phyloP scores from a whole-genome alignment of 345 rosid species.

The Raphanus sativus region DNA sequence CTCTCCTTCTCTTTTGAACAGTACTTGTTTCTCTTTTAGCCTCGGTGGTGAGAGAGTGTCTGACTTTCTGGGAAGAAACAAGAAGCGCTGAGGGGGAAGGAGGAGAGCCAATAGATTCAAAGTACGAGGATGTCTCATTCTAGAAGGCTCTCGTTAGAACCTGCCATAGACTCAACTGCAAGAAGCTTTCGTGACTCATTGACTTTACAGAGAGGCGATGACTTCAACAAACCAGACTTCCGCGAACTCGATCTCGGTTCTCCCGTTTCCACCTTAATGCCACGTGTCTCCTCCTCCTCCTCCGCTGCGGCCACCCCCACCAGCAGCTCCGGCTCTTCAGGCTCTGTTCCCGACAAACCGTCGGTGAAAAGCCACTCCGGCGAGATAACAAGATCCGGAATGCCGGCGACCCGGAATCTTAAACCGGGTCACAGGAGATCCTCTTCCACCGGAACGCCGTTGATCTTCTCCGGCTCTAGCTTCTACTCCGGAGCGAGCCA shows the following conservation, averaged over 20 bases:
- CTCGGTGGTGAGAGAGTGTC: too few species aligned
- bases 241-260: slow-evolving; percentile 90
- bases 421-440: slow-evolving; percentile 78
- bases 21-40: slow-evolving; percentile 1
- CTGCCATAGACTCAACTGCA: slow-evolving; percentile 44
- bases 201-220: slow-evolving; percentile 14
- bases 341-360: slow-evolving; percentile 37
- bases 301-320: slow-evolving; percentile 37
- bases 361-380: slow-evolving; percentile 52
- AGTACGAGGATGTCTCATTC: slow-evolving; percentile 52
- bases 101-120: slow-evolving; percentile 14
- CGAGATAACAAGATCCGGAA: slow-evolving; percentile 55
- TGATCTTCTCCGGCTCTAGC: slow-evolving; percentile 68
- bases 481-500: slow-evolving; percentile 38
- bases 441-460: slow-evolving; percentile 65
- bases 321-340: slow-evolving; percentile 36
- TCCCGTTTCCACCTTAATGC: slow-evolving; percentile 76
- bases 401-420: slow-evolving; percentile 23
- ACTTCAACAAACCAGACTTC: slow-evolving; percentile 82
- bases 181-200: slow-evolving; percentile 54
- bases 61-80: slow-evolving; percentile 1
- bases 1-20: slow-evolving; percentile 27
- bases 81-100: neutral
- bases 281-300: slow-evolving; percentile 38
- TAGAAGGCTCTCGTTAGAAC: slow-evolving; percentile 41